Percentiles rank a stretch among this genome's conserved stretches.
phyloP scores from a whole-genome alignment of 129 eudicot genomes.

The Deinandra increscens region DNA sequence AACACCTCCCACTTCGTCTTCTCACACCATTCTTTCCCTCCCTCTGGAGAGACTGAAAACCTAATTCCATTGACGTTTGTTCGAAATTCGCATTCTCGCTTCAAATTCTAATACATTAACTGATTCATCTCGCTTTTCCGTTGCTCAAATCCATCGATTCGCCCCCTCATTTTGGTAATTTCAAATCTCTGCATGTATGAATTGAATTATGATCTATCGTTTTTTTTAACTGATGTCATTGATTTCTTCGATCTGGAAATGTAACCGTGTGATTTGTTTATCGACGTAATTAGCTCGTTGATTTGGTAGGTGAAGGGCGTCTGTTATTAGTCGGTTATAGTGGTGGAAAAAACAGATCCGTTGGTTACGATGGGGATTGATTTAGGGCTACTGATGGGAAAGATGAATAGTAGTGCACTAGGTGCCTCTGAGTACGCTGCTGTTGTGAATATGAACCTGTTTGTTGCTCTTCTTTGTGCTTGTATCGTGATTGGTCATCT shows the following conservation, averaged over 20 bases:
- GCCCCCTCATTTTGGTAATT: constrained; percentile 20
- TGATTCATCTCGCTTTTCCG: constrained; percentile 18
- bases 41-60: constrained; percentile 9
- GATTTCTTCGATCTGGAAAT: neutral
- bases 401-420: constrained; percentile 18
- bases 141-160: constrained; percentile 3
- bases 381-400: constrained; percentile 32
- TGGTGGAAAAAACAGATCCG: neutral
- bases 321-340: neutral
- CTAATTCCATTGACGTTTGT: constrained; percentile 6
- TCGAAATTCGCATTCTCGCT: constrained; percentile 16
- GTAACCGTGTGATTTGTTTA: neutral
- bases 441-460: constrained; percentile 61
- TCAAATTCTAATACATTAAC: neutral
- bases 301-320: constrained; percentile 22
- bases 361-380: constrained; percentile 24
- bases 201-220: no score
- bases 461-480: constrained; percentile 69
- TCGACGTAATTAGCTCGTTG: neutral
- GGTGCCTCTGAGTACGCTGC: constrained; percentile 56
- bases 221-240: neutral
- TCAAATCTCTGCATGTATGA: constrained; percentile 10
- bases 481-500: constrained; percentile 74
- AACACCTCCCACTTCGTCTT: neutral
- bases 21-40: constrained; percentile 22